phyloP scores from a whole-genome alignment of 768 basidiomycete genomes.

The Mycena indigotica region DNA sequence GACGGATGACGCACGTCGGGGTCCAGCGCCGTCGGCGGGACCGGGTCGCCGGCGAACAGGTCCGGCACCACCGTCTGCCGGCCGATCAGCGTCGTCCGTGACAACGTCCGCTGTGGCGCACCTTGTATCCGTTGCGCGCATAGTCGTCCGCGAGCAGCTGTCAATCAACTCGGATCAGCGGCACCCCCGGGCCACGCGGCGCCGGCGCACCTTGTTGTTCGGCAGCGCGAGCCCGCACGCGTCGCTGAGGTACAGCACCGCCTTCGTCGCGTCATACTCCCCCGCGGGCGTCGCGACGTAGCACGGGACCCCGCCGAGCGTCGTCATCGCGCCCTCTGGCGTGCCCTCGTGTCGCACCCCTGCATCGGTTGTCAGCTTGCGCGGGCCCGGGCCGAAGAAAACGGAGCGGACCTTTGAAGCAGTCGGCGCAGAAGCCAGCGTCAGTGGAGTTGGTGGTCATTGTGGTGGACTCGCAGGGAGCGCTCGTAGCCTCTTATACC shows the following conservation, averaged over 20 bases:
- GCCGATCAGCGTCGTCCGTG: too few relatives aligned
- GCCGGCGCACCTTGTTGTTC: slow-evolving; percentile 32
- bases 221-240: slow-evolving; percentile 35
- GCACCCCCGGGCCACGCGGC: background rate
- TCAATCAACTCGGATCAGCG: slow-evolving; percentile 2
- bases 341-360: slow-evolving; percentile 29
- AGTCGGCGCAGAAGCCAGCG: slow-evolving; percentile 32
- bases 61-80: slow-evolving; percentile 17
- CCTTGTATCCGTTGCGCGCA: slow-evolving; percentile 42
- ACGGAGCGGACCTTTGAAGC: slow-evolving; percentile 28
- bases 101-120: too few relatives aligned
- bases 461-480: too few relatives aligned
- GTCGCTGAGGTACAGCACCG: slow-evolving; percentile 43
- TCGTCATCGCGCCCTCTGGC: slow-evolving; percentile 27
- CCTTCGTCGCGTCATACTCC: slow-evolving; percentile 43
- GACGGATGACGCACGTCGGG: slow-evolving; percentile 5
- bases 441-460: too few relatives aligned
- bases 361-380: slow-evolving; percentile 3
- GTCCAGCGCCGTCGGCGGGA: slow-evolving; percentile 7
- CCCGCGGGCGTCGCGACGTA: slow-evolving; percentile 44
- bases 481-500: too few relatives aligned
- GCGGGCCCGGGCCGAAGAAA: background rate
- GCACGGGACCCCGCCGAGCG: slow-evolving; percentile 39
- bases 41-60: slow-evolving; percentile 23
- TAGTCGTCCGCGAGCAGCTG: slow-evolving; percentile 49